These are phyloP conservation scores for Chaetothyriales sp. DNA, from an alignment of 2,329 filamentous ascomycete genomes.

Conservation along the genomic window DNA sequence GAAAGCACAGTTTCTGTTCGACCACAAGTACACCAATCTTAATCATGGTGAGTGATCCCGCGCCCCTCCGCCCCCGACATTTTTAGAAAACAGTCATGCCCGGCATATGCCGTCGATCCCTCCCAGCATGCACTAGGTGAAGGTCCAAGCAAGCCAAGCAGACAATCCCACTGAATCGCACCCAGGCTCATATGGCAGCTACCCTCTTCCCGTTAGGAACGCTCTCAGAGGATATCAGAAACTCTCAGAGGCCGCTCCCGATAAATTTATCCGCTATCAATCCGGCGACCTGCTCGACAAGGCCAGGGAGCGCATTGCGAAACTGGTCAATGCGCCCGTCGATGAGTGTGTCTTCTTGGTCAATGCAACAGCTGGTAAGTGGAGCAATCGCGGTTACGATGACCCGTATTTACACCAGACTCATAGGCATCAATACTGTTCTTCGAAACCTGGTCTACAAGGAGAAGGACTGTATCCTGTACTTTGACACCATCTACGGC, in stretches of 20 bases:
- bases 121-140: constrained; percentile 2
- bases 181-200: constrained; percentile 59
- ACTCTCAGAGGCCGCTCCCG: constrained; percentile 52
- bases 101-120: neutral
- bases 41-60: constrained; percentile 52
- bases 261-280: constrained; percentile 61
- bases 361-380: constrained; percentile 56
- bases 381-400: neutral
- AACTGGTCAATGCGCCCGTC: constrained; percentile 50
- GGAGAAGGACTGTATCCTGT: constrained; percentile 49
- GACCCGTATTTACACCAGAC: neutral
- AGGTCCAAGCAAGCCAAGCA: constrained; percentile 25
- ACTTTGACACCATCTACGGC: constrained; percentile 64
- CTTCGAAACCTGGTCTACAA: constrained; percentile 61
- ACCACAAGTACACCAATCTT: constrained; percentile 54
- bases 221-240: constrained; percentile 53
- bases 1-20: constrained; percentile 55
- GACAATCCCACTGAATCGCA: neutral
- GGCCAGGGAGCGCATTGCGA: constrained; percentile 50
- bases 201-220: constrained; percentile 49
- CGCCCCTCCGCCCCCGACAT: too few relatives aligned
- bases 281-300: constrained; percentile 50
- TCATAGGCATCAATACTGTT: constrained; percentile 55
- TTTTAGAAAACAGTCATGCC: neutral
- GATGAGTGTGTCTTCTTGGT: constrained; percentile 61